These are phyloP conservation scores for Rhodotorula paludigena DNA, from an alignment of 768 basidiomycete species.

Conservation along the genomic window DNA sequence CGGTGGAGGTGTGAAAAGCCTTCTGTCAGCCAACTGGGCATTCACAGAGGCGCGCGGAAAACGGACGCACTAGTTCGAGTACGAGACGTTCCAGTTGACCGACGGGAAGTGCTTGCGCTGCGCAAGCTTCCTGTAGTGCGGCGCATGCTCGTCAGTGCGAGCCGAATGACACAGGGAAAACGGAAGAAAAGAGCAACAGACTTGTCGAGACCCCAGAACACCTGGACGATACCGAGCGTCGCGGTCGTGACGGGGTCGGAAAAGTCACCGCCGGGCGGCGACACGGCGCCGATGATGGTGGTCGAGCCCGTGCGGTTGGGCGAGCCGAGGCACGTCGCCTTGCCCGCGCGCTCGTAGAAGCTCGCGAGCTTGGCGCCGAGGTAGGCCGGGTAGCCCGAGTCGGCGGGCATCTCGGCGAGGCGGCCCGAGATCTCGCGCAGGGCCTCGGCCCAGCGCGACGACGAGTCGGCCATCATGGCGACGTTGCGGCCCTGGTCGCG, in stretches of 20 bases:
- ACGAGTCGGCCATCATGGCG: constrained; percentile 99
- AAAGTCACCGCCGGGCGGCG: constrained; percentile 98
- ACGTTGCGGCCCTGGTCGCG: constrained; percentile 97
- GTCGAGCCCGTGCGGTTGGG: constrained; percentile 85
- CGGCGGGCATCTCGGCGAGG: constrained; percentile 98
- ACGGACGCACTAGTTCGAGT: constrained; percentile 73
- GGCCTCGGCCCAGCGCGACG: constrained; percentile 98
- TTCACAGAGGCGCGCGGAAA: background rate
- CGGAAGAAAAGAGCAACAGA: background rate
- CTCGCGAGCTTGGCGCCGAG: constrained; percentile 89
- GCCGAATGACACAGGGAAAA: no score
- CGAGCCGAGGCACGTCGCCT: constrained; percentile 84
- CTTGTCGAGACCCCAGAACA: constrained; percentile 99
- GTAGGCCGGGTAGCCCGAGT: constrained; percentile 98
- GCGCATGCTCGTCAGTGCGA: no score
- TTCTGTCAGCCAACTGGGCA: no score
- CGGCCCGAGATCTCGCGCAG: constrained; percentile 98
- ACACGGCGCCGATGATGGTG: constrained; percentile 97
- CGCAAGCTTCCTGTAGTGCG: constrained; percentile 72
- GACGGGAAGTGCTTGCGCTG: constrained; percentile 99
- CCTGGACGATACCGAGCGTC: constrained; percentile 96
- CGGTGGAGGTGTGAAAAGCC: no score
- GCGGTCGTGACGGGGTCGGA: constrained; percentile 97
- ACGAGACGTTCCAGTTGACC: constrained; percentile 99
- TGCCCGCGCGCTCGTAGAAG: constrained; percentile 98